A percentile compares a stretch with the other conserved stretches of the same genome.
These are phyloP conservation scores for Neurospora sublineolata DNA, from an alignment of 495 filamentous ascomycete genomes.

Conservation along the genomic window DNA sequence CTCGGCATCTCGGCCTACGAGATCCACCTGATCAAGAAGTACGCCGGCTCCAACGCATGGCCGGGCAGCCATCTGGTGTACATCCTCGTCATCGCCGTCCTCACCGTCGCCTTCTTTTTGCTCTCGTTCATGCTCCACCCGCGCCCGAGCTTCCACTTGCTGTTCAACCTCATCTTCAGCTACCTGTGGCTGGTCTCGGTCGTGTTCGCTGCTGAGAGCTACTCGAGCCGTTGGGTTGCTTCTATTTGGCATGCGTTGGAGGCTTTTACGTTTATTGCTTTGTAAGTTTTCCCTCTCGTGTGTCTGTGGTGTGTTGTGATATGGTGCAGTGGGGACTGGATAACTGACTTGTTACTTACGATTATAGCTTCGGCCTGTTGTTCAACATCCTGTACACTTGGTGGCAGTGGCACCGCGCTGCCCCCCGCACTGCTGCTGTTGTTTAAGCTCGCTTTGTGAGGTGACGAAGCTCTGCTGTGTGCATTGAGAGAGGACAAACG, in stretches of 20 bases:
- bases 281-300: slow-evolving; percentile 33
- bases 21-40: slow-evolving; percentile 14
- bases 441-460: slow-evolving; percentile 7
- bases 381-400: slow-evolving; percentile 43
- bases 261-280: slow-evolving; percentile 50
- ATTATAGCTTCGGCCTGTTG: slow-evolving; percentile 40
- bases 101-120: slow-evolving; percentile 49
- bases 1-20: slow-evolving; percentile 49
- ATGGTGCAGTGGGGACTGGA: background rate
- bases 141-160: slow-evolving; percentile 34
- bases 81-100: slow-evolving; percentile 43
- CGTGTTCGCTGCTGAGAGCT: slow-evolving; percentile 44
- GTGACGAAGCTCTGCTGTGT: background rate
- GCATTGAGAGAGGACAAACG: background rate
- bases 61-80: slow-evolving; percentile 40
- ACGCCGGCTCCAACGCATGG: slow-evolving; percentile 14
- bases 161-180: slow-evolving; percentile 50
- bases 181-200: slow-evolving; percentile 55
- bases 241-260: slow-evolving; percentile 39
- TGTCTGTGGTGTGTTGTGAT: background rate
- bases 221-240: slow-evolving; percentile 16
- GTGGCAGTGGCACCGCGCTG: slow-evolving; percentile 23
- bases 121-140: slow-evolving; percentile 44
- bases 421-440: slow-evolving; percentile 12
- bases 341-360: slow-evolving; percentile 21